Base-by-base conservation (phyloP, 306 rosid species). In the Corylus heterophylla region DNA sequence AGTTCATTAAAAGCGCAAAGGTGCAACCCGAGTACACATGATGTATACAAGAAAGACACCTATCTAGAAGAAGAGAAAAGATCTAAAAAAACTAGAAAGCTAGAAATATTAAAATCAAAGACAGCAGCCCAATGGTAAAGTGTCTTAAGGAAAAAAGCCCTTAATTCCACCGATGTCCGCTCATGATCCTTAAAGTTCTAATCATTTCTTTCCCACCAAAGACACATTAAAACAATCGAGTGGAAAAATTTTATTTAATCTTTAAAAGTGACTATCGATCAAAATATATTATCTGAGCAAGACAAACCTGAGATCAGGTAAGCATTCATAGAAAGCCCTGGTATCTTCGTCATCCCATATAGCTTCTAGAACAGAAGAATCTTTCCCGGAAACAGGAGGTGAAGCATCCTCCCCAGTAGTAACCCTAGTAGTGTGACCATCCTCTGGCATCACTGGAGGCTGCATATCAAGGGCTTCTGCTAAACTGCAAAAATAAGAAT, bases 401-500 rank as follows among this genome's bases (percentile, higher is more conserved):
- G 89, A 88, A 83, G 89, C 91, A 81, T 93, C 99, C 81, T 96
- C 98, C 45, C 99, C 98, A 79, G 90, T 83, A 78, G 91, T 85
- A 83, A 96, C 91, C 89, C 99, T 85, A 71, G 99, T 96, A 72
- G 99, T 93, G 87, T 96, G 96, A 73, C 98, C 94, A 83, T 96
- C 99, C 87, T 93, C 99, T 48, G 96, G 99, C 99, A 96, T 96
- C 79, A 90, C 97, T 52, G 98, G 99, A 77, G 96, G 98, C 85
- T 93, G 98, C 99, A 91, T 90, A 78, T 96, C 99, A 85, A 96
- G 93, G 44, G 98, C 94, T 89, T 96, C 99, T 76, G 99, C 99
- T 78, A 96, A 88, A 64, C 99, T 96, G 97, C 76, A 74, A 71
- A 81, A 74, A 66, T 64, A 49, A 70, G 66, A 75, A 50, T 47